Percentiles rank a stretch among this genome's conserved stretches.
These are phyloP conservation scores for Hansenula lynferdii DNA, from an alignment of 1,139 yeast genomes.

Conservation along the genomic window DNA sequence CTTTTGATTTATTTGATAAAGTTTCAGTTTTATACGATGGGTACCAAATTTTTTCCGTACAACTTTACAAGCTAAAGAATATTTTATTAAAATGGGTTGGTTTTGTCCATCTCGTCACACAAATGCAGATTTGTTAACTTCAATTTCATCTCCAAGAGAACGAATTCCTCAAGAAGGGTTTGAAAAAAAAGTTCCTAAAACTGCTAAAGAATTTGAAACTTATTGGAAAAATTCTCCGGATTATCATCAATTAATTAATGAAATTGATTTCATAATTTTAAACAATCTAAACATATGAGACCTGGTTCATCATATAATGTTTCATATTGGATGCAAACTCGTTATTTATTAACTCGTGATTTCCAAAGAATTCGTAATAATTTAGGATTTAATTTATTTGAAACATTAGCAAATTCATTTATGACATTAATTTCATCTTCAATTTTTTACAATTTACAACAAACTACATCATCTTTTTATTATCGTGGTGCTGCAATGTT, in stretches of 20 bases:
- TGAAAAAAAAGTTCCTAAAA: slow-evolving; percentile 60
- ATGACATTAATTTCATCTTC: slow-evolving; percentile 75
- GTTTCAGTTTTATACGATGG: slow-evolving; percentile 74
- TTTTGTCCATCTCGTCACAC: slow-evolving; percentile 73
- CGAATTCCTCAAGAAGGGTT: slow-evolving; percentile 50
- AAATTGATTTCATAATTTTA: slow-evolving; percentile 50
- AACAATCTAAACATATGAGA: slow-evolving; percentile 50
- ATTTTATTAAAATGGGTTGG: slow-evolving; percentile 64
- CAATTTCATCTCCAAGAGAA: slow-evolving; percentile 71
- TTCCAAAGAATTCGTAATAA: slow-evolving; percentile 61
- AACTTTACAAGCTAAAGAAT: slow-evolving; percentile 50
- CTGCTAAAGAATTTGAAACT: slow-evolving; percentile 64
- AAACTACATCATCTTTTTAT: slow-evolving; percentile 51
- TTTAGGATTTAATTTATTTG: slow-evolving; percentile 55
- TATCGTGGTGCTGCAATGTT: slow-evolving; percentile 69
- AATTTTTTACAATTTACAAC: slow-evolving; percentile 58
- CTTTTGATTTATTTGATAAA: slow-evolving; percentile 70
- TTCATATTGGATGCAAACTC: slow-evolving; percentile 59
- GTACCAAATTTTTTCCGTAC: slow-evolving; percentile 73
- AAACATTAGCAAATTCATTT: slow-evolving; percentile 58
- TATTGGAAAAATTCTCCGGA: slow-evolving; percentile 67
- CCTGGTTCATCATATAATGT: slow-evolving; percentile 63
- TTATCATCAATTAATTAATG: slow-evolving; percentile 34
- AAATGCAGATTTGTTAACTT: slow-evolving; percentile 77
- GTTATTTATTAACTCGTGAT: slow-evolving; percentile 57